Base-by-base conservation (phyloP, 2,329 filamentous ascomycete genomes). In the Ceratocystis albifundus region DNA sequence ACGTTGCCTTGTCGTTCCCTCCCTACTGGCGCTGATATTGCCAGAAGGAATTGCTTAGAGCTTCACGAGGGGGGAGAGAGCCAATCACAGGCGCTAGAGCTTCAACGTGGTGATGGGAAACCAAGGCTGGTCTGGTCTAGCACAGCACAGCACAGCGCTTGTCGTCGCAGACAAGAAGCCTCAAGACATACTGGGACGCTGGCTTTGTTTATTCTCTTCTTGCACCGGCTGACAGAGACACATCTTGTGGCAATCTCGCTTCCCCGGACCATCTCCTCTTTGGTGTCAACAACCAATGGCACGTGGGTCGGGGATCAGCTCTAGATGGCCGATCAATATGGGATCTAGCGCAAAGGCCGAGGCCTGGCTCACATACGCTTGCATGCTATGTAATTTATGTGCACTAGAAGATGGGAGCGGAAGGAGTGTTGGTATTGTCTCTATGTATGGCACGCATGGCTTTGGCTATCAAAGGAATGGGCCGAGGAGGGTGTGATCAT, bases 281-380 rank as follows among this genome's bases (percentile, higher is more conserved):
- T 32, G 6, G 32, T 32, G 55, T n/a, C 28, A 59, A n/a, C 55
- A 6, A 15, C 28, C 28, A 59, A 59, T 32, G 55, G 55, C 55
- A 59, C 55, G 55, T 59, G 55, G 55, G 55, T 36, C 28, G 55
- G 55, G 17, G 55, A 59, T 59, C 55, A 59, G 55, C 55, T 59
- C 25, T 20, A 59, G 55, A 59, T 59, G 55, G 55, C 55, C 28
- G 55, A 36, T 36, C 28, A 59, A 17, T 8, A 36, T 59, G 8
- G 25, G 25, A 59, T 59, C 32, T 59, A 59, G 55, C 20, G 55
- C 30, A 25, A 41, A 36, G 55, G 8, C 25, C 28, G 55, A 59
- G 25, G 55, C 55, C 28, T n/a, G 17, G 36, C 15, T 32, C 20
- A 36, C 55, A 59, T 59, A 10, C 28, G 30, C 30, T 32, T 32